Base-by-base conservation (phyloP, 2,329 filamentous ascomycete species). In the Cladophialophora exuberans region DNA sequence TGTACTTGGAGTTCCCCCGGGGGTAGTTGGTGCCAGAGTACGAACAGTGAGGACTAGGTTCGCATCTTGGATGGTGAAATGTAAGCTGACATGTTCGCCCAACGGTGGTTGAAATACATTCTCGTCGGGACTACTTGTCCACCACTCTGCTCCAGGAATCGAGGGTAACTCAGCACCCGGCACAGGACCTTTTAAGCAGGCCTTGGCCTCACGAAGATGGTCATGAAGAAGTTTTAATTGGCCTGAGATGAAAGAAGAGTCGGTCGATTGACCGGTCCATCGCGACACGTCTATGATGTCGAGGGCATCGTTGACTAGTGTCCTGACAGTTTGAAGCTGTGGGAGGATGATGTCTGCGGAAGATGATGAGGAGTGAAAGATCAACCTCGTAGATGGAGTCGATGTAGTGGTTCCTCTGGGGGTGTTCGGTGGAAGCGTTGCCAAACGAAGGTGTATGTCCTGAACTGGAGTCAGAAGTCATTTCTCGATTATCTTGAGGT, bases 251-350 rank as follows among this genome's bases (percentile, higher is more conserved):
- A 83, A 82, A 64, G 75, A 73, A 44, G 81, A 79, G 64, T 83
- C 78, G 41, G 74, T 76, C n/a, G 79, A 76, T 66, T 89, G 83
- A 13, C 86, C 84, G 30, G 87, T 88, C 76, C 85, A 87, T 23
- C 87, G 81, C 39, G 87, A 90, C 13, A 95, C 82, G 64, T 87
- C 83, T 45, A 96, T 85, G 42, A 96, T 84, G 70, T 95, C 90
- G 60, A 97, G 83, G 54, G 89, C 87, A 65, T 90, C 83, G 57
- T 88, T 93, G 63, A 97, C 86, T 35, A 91, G 79, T n/a, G 84
- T 83, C 59, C 90, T 83, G 10, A 94, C 82, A 9, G 82, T 76
- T 17, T 85, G 84, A 47, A 97, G 81, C 56, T 91, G 85, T 13
- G 83, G 79, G 46, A 97, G 80, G 11, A 82, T 73, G 26, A 88